Percentiles rank a stretch among this genome's conserved stretches.
Evolutionary conservation across 352 stramenopile species (phyloP).

Genomic region (Globisporangium heterothallicum): DNA sequence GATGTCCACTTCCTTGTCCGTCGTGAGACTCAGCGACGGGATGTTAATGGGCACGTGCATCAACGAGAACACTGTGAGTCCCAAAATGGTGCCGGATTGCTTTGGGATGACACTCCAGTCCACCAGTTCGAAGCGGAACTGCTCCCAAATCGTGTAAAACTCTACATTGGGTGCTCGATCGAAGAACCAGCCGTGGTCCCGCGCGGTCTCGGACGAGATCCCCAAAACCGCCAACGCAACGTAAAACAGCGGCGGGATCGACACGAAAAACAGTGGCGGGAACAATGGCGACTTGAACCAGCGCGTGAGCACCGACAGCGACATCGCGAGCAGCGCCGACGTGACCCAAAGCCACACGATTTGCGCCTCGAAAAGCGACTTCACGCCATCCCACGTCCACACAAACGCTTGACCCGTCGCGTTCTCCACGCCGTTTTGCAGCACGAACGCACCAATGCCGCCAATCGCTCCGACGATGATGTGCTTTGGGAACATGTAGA

Average conservation of each 20-base stretch:
- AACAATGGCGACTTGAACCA: slow-evolving; percentile 61
- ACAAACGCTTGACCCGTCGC: slow-evolving; percentile 63
- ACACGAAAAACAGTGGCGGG: slow-evolving; percentile 76
- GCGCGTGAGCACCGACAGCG: slow-evolving; percentile 49
- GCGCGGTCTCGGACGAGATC: slow-evolving; percentile 52
- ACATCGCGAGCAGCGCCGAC: slow-evolving; percentile 43
- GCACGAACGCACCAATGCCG: slow-evolving; percentile 88
- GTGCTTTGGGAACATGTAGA: slow-evolving; percentile 93
- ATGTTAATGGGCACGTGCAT: slow-evolving; percentile 97
- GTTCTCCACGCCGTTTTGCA: slow-evolving; percentile 84
- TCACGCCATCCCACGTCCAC: slow-evolving; percentile 45
- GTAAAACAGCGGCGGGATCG: slow-evolving; percentile 77
- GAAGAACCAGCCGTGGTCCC: slow-evolving; percentile 72
- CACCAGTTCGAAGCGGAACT: slow-evolving; percentile 64
- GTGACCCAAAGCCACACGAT: slow-evolving; percentile 71
- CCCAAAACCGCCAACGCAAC: slow-evolving; percentile 40
- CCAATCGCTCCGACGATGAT: slow-evolving; percentile 94
- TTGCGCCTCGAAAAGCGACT: slow-evolving; percentile 38
- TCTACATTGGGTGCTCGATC: slow-evolving; percentile 53
- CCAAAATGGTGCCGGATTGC: slow-evolving; percentile 74
- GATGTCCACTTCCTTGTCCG: slow-evolving; percentile 87
- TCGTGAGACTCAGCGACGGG: slow-evolving; percentile 82
- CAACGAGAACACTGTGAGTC: slow-evolving; percentile 89
- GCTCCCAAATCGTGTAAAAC: slow-evolving; percentile 73
- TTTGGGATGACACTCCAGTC: slow-evolving; percentile 70